phyloP scores from a whole-genome alignment of 108 stramenopile species.

The Skeletonema menzelii region DNA sequence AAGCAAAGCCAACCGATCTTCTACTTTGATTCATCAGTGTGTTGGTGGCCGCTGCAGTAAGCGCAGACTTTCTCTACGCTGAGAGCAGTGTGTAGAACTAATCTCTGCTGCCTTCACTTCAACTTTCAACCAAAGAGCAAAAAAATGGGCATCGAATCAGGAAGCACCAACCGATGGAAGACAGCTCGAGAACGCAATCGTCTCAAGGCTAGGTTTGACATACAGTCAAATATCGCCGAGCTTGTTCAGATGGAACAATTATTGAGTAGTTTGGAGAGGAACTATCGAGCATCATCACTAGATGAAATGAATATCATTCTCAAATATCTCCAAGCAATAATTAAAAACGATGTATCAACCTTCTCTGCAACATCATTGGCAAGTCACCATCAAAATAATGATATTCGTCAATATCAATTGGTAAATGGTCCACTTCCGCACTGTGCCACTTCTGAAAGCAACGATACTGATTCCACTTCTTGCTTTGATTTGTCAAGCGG shows the following conservation, averaged over 20 bases:
- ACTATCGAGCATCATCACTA: background rate
- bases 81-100: too few relatives aligned
- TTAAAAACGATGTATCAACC: conserved; percentile 37
- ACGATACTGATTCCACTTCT: background rate
- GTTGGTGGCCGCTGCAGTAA: too few relatives aligned
- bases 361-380: conserved; percentile 35
- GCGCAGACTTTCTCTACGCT: too few relatives aligned
- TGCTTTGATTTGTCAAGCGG: conserved; percentile 4
- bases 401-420: background rate
- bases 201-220: conserved; percentile 62
- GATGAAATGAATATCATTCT: conserved; percentile 6
- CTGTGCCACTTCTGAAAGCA: background rate
- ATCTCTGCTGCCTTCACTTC: too few relatives aligned
- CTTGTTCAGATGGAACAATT: background rate
- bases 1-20: too few relatives aligned
- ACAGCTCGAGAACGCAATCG: conserved; percentile 69
- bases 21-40: too few relatives aligned
- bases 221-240: conserved; percentile 51
- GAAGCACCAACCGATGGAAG: conserved; percentile 63
- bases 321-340: conserved; percentile 29
- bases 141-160: conserved; percentile 22
- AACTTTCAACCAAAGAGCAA: too few relatives aligned
- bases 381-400: conserved; percentile 1
- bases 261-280: background rate
- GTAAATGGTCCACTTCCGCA: conserved; percentile 20